These are phyloP conservation scores for Solanum gandarillasii DNA, from an alignment of 257 asterid genomes.

Conservation along the genomic window DNA sequence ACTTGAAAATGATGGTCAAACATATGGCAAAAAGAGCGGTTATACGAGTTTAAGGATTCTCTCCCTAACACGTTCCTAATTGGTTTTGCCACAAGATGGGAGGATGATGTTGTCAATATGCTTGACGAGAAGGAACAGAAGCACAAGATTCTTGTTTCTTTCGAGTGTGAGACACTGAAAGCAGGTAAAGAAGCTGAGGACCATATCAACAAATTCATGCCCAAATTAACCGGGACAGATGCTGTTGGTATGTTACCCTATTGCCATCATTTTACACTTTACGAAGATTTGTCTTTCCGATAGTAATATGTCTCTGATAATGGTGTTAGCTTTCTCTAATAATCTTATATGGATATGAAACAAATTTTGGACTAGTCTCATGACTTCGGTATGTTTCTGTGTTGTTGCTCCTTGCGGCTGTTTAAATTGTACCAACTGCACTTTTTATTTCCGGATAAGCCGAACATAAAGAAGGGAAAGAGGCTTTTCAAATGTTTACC, in stretches of 20 bases:
- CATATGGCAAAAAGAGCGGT: background rate
- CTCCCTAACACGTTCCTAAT: background rate
- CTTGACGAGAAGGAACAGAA: constrained; percentile 60
- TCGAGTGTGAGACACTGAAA: constrained; percentile 90
- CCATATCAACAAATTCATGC: constrained; percentile 85
- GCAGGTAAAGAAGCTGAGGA: constrained; percentile 89
- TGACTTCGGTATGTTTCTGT: background rate
- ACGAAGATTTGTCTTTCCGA: background rate
- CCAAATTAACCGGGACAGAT: constrained; percentile 80
- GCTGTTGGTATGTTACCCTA: constrained; percentile 56
- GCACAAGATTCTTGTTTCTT: constrained; percentile 41
- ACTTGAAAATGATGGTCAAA: background rate
- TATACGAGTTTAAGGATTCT: background rate
- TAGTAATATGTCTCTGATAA: background rate
- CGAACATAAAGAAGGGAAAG: background rate
- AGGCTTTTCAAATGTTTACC: background rate
- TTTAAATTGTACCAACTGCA: background rate
- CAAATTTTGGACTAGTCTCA: background rate
- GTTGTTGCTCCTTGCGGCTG: background rate
- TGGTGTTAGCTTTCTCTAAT: background rate
- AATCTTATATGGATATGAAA: background rate
- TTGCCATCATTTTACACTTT: constrained; percentile 1
- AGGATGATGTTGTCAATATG: constrained; percentile 78
- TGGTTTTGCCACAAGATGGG: constrained; percentile 57
- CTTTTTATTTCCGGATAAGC: background rate